phyloP scores from a whole-genome alignment of 2,329 filamentous ascomycete genomes.

The Raffaelea ambrosiae region DNA sequence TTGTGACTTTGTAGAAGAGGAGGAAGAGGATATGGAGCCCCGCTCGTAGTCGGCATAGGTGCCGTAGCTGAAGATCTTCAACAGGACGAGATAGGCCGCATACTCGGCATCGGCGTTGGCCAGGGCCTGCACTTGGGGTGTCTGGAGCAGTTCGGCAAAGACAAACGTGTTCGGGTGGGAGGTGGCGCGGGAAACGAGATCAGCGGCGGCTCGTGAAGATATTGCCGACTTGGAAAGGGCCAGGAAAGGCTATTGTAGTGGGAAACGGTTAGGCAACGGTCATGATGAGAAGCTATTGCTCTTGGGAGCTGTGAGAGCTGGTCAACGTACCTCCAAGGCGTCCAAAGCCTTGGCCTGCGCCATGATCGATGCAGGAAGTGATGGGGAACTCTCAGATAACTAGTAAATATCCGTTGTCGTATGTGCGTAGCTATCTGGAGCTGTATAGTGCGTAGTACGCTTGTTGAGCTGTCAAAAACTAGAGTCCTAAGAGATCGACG shows the following conservation, averaged over 20 bases:
- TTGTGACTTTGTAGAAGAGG: background rate
- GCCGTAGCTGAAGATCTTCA: slow-evolving; percentile 88
- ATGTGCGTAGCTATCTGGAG: no score
- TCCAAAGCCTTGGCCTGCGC: slow-evolving; percentile 63
- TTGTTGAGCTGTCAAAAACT: background rate
- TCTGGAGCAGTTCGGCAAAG: slow-evolving; percentile 86
- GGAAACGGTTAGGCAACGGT: background rate
- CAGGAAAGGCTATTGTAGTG: slow-evolving; percentile 65
- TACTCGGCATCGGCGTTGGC: slow-evolving; percentile 47
- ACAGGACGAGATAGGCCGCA: slow-evolving; percentile 55
- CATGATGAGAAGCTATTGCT: background rate
- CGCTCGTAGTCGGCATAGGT: slow-evolving; percentile 70
- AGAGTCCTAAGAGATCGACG: background rate
- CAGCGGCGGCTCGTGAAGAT: slow-evolving; percentile 74
- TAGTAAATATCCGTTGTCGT: no score
- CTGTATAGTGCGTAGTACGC: no score
- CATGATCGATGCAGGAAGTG: slow-evolving; percentile 37
- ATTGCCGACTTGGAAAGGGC: slow-evolving; percentile 79
- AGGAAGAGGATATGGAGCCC: background rate
- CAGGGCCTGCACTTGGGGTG: slow-evolving; percentile 70
- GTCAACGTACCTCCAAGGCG: slow-evolving; percentile 52
- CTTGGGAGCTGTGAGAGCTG: no score
- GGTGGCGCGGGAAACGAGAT: slow-evolving; percentile 80
- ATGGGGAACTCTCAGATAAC: no score
- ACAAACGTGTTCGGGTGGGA: slow-evolving; percentile 84